Evolutionary conservation across 495 filamentous ascomycete species (phyloP).

Genomic region (Lindgomyces ingoldianus): DNA sequence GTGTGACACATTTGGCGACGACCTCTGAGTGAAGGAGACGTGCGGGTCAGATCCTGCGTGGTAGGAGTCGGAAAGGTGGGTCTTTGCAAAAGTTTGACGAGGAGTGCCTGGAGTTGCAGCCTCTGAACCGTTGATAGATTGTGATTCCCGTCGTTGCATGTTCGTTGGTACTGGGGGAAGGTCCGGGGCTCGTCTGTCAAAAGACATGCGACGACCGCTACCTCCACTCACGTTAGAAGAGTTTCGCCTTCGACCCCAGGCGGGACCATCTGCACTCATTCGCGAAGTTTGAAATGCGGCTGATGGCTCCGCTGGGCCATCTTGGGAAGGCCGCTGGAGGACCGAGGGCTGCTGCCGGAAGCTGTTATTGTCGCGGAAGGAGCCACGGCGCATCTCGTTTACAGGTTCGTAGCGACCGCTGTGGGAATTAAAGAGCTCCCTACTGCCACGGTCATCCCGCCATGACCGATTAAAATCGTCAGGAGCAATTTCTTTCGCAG

Average conservation of each 20-base stretch:
- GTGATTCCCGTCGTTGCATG: slow-evolving; percentile 51
- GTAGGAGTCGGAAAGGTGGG: background rate
- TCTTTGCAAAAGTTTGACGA: slow-evolving; percentile 10
- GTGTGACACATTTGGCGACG: slow-evolving; percentile 33
- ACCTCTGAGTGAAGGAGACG: slow-evolving; percentile 35
- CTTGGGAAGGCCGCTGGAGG: slow-evolving; percentile 68
- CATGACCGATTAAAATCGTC: slow-evolving; percentile 91
- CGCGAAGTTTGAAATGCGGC: slow-evolving; percentile 86
- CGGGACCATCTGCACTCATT: slow-evolving; percentile 60
- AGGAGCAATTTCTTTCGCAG: slow-evolving; percentile 81
- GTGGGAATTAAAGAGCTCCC: slow-evolving; percentile 89
- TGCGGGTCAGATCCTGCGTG: slow-evolving; percentile 29
- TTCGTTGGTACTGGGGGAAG: slow-evolving; percentile 42
- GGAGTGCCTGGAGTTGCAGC: slow-evolving; percentile 38
- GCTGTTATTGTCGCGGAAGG: slow-evolving; percentile 59
- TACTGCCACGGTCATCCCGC: slow-evolving; percentile 67
- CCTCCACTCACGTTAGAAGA: slow-evolving; percentile 96
- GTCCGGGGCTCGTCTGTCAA: slow-evolving; percentile 51
- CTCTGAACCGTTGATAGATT: slow-evolving; percentile 45
- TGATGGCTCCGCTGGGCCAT: slow-evolving; percentile 85
- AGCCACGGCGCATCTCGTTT: slow-evolving; percentile 67
- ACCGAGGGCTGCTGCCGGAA: slow-evolving; percentile 77
- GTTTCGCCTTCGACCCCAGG: slow-evolving; percentile 76
- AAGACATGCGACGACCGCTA: slow-evolving; percentile 65
- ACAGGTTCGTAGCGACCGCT: slow-evolving; percentile 94